Base-by-base conservation (phyloP, 768 basidiomycete species). In the Lyophyllum shimeji region DNA sequence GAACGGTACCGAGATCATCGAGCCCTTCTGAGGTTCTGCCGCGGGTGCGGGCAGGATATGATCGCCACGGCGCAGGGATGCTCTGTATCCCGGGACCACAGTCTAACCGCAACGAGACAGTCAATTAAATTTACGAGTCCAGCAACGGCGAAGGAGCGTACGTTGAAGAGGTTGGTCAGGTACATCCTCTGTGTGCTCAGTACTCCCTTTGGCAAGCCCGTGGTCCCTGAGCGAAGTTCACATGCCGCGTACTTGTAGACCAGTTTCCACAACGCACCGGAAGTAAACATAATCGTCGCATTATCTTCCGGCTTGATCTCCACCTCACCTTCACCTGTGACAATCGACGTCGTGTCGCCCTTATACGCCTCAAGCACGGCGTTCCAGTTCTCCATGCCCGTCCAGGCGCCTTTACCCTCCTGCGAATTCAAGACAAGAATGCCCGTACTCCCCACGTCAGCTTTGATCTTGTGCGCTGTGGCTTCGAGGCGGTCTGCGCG, bases 221-320 rank as follows among this genome's bases (percentile, higher is more conserved):
- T 67, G 37, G 76, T 74, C 7, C 67, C 67, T 70, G 65, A 64
- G 6, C 3, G 3, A 18, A n/a, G 39, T n/a, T 40, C n/a, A 9
- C 9, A 29, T 9, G 9, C 4, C n/a, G n/a, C 8, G 48, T 55
- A 48, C 24, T 27, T 40, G 13, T 39, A 24, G 18, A 1, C 49
- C 39, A 11, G 21, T 40, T n/a, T n/a, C n/a, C 25, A 21, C 18
- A 8, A 49, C 67, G 56, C 64, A 67, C 83, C 82, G 27, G 78
- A 80, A 8, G 83, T 84, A 65, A 83, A 82, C 58, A 79, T 71
- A 48, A 84, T 79, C 4, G 74, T 70, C 6, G 76, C 77, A 60
- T 78, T 70, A 59, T 84, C 83, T 57, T 84, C 79, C 11, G 76
- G 76, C 5, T 56, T 11, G 31, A 75, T 72, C 40, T 57, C 63